Conservation (phyloP, 2,329 filamentous ascomycete genomes). For the Metarhizium sp. region DNA sequence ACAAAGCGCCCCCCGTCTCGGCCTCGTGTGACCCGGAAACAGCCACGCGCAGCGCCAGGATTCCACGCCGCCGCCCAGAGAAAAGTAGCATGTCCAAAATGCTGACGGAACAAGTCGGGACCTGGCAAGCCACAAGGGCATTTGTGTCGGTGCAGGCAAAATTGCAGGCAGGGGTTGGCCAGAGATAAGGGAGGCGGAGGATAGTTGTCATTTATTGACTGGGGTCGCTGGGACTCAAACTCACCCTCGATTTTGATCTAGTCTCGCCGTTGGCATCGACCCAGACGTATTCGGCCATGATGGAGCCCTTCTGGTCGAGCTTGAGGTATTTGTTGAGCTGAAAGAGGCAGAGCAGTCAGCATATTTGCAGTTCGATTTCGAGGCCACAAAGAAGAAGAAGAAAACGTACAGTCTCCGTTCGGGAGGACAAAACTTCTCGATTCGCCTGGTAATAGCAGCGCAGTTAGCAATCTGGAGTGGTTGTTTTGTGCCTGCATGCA, state of each 20-base stretch:
- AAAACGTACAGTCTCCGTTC: constrained; percentile 25
- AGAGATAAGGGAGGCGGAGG: neutral
- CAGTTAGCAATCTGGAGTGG: neutral
- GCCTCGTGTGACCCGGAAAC: neutral
- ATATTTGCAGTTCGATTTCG: neutral
- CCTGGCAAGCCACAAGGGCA: neutral
- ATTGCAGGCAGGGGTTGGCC: neutral
- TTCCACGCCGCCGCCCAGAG: neutral
- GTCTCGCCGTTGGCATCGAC: constrained; percentile 74
- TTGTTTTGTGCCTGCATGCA: neutral
- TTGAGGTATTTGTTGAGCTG: constrained; percentile 88
- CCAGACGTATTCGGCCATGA: constrained; percentile 98
- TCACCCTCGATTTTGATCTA: constrained; percentile 93
- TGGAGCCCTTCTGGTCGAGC: constrained; percentile 78
- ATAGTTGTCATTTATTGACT: neutral
- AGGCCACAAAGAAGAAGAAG: constrained; percentile 1
- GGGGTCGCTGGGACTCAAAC: constrained; percentile 23
- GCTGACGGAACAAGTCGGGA: constrained; percentile 3
- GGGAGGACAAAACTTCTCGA: constrained; percentile 18
- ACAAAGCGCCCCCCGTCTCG: neutral
- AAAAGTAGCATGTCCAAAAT: neutral
- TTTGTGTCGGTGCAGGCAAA: neutral
- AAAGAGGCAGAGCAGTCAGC: constrained; percentile 12
- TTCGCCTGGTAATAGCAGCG: constrained; percentile 12
- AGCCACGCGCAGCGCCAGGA: neutral